Conservation (phyloP, 495 filamentous ascomycete genomes). For the Talaromyces proteolyticus region DNA sequence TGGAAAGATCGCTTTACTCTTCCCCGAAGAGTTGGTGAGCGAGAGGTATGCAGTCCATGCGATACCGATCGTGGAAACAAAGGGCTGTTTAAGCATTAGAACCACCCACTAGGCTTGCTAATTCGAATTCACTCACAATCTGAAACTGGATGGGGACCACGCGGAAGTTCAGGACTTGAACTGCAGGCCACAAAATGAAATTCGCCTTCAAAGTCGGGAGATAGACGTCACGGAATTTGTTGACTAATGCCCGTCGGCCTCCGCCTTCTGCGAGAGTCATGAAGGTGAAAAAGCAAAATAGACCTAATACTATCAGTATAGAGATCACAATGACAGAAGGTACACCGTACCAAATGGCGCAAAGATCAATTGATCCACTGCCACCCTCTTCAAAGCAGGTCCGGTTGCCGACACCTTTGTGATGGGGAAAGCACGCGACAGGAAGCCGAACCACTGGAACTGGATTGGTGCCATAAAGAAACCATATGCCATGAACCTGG, state of each 20-base stretch:
- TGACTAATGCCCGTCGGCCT: constrained; percentile 66
- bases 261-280: constrained; percentile 98
- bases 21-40: constrained; percentile 88
- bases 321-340: not conserved
- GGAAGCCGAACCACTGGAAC: constrained; percentile 91
- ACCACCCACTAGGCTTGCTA: not conserved
- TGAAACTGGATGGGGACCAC: constrained; percentile 94
- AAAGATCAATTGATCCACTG: constrained; percentile 91
- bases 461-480: constrained; percentile 96
- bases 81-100: constrained; percentile 56
- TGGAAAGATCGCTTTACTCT: constrained; percentile 15
- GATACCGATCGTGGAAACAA: constrained; percentile 94
- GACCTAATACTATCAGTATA: constrained; percentile 37
- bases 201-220: constrained; percentile 92
- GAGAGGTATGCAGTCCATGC: constrained; percentile 99
- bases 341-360: constrained; percentile 69
- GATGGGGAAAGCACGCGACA: constrained; percentile 79
- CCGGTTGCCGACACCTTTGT: constrained; percentile 65
- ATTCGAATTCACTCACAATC: constrained; percentile 60
- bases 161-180: constrained; percentile 96
- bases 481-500: constrained; percentile 91
- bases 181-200: constrained; percentile 90
- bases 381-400: constrained; percentile 85
- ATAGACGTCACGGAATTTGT: constrained; percentile 92
- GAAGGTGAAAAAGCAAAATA: constrained; percentile 86